Evolutionary conservation across 2,329 filamentous ascomycete species (phyloP).

Genomic region (Colletotrichum cereale): DNA sequence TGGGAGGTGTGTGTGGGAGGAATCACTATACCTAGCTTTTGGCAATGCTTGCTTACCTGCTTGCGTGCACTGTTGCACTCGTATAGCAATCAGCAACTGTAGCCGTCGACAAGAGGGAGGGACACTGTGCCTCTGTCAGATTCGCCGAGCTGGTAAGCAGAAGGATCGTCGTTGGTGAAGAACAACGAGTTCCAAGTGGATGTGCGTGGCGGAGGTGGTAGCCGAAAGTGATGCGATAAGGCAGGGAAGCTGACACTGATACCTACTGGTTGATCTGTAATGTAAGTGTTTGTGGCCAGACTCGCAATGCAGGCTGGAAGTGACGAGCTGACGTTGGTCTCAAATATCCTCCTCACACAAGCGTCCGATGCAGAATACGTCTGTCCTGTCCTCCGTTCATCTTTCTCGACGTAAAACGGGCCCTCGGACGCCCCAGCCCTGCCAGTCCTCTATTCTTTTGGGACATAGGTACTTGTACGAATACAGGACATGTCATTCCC

Average conservation of each 20-base stretch:
- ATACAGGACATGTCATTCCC: slow-evolving; percentile 13
- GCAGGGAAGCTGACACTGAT: background rate
- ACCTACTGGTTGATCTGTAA: slow-evolving; percentile 19
- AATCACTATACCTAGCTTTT: background rate
- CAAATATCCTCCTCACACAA: background rate
- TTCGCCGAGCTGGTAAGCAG: slow-evolving; percentile 4
- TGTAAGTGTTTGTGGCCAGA: background rate
- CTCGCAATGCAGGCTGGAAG: background rate
- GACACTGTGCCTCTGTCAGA: slow-evolving; percentile 7
- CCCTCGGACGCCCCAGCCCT: background rate
- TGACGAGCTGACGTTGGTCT: slow-evolving; percentile 31
- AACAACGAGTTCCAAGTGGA: background rate
- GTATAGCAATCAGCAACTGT: background rate
- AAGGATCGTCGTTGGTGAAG: background rate
- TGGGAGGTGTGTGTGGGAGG: background rate
- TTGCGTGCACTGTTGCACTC: background rate
- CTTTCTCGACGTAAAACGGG: background rate
- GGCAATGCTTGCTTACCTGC: background rate
- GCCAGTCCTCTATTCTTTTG: slow-evolving; percentile 5
- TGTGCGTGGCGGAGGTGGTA: background rate
- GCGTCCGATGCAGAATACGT: background rate
- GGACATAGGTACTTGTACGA: background rate
- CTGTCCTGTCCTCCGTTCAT: background rate
- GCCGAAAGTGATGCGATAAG: slow-evolving; percentile 25
- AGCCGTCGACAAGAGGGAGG: background rate